Percentiles rank a stretch among this genome's conserved stretches.
Conservation (phyloP, 805 yeast genomes). For the Saccharomyces jurei region DNA sequence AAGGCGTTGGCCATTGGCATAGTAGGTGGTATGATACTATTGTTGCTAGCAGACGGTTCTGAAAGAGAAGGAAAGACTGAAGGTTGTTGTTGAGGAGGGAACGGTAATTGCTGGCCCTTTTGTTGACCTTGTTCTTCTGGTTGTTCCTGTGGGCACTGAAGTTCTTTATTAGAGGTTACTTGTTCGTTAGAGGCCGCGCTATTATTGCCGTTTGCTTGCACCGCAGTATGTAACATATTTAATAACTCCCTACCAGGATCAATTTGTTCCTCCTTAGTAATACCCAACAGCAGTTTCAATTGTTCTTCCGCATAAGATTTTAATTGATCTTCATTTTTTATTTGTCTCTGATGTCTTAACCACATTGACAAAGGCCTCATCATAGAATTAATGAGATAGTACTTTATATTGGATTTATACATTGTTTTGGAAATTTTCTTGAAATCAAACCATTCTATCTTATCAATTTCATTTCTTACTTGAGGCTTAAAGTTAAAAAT, state of each 20-base stretch:
- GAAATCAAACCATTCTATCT: conserved; percentile 71
- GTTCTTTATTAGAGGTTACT: neutral
- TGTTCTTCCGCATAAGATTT: conserved; percentile 56
- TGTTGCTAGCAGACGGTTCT: neutral
- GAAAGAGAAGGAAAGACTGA: neutral
- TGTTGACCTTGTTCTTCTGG: neutral
- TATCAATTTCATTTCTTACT: conserved; percentile 81
- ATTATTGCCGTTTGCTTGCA: conserved; percentile 18
- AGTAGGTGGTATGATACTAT: conserved; percentile 1
- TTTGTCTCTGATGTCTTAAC: conserved; percentile 46
- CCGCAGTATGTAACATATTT: conserved; percentile 48
- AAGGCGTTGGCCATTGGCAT: conserved; percentile 3
- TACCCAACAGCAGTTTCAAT: conserved; percentile 57
- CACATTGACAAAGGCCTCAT: conserved; percentile 39
- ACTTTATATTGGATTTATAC: conserved; percentile 25
- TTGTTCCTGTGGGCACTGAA: neutral
- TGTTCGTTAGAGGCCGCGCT: conserved; percentile 1
- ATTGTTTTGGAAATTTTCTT: conserved; percentile 34
- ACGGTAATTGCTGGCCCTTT: neutral
- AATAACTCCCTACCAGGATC: conserved; percentile 77
- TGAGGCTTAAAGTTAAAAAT: conserved; percentile 66
- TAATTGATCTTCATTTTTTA: conserved; percentile 48
- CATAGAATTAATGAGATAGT: conserved; percentile 35
- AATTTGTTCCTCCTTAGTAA: conserved; percentile 33
- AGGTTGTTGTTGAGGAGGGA: conserved; percentile 8